Percentiles rank a stretch among this genome's conserved stretches.
These are phyloP conservation scores for Chlorella variabilis DNA, from an alignment of 163 green algal species.

Conservation along the genomic window DNA sequence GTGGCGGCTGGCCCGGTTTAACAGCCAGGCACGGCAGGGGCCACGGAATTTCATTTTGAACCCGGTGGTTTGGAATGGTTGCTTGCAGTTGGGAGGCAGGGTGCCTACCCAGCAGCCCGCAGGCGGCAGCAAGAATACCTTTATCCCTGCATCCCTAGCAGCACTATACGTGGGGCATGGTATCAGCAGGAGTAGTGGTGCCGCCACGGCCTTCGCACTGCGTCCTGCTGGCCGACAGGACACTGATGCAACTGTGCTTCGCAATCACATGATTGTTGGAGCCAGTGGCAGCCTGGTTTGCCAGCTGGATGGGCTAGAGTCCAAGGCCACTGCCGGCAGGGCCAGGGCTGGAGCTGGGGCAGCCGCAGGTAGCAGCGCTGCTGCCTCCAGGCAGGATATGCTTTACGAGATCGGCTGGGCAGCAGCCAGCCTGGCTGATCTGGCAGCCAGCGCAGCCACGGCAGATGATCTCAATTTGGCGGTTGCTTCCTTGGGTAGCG, in stretches of 20 bases:
- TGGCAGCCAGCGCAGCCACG: not conserved
- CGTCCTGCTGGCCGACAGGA: not conserved
- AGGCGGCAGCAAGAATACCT: not conserved
- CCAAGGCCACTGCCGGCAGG: constrained; percentile 12
- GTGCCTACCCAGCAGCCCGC: constrained; percentile 20
- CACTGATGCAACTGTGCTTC: constrained; percentile 19
- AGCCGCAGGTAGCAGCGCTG: not conserved
- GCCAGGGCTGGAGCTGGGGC: not conserved
- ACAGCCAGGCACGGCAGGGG: not conserved
- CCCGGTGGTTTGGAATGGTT: constrained; percentile 56
- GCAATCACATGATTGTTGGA: constrained; percentile 33
- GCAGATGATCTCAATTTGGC: not conserved
- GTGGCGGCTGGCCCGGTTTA: not conserved
- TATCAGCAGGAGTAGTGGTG: not conserved
- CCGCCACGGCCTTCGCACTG: constrained; percentile 3
- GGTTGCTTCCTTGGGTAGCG: not conserved
- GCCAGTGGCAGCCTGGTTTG: not conserved
- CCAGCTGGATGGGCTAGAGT: constrained; percentile 41
- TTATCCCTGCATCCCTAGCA: constrained; percentile 35
- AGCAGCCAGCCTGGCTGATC: constrained; percentile 1
- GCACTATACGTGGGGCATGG: constrained; percentile 20
- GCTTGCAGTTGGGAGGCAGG: constrained; percentile 61
- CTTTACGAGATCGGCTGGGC: constrained; percentile 45
- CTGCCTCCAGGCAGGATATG: constrained; percentile 30
- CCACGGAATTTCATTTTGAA: constrained; percentile 44